phyloP scores from a whole-genome alignment of 192 early-diverging fungal genomes.

The Phycomyces nitens region DNA sequence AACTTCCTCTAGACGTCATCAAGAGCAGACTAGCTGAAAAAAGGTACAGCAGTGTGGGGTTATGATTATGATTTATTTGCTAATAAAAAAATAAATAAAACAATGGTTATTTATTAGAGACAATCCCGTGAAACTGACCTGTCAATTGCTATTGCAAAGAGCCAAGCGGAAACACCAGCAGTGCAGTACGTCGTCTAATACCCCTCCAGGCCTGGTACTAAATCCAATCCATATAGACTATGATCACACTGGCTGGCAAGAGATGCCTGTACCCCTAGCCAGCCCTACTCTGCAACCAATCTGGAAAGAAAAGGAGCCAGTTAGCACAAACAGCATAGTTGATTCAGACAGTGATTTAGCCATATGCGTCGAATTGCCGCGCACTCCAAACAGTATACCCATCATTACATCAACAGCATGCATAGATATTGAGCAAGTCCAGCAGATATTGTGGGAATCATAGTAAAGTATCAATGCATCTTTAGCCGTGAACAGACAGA shows the following conservation, averaged over 20 bases:
- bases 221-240: no score
- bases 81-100: no score
- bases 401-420: not conserved
- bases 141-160: slow-evolving; percentile 20
- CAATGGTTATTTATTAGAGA: no score
- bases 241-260: not conserved
- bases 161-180: slow-evolving; percentile 1
- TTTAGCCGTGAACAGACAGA: not conserved
- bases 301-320: not conserved
- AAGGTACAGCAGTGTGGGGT: slow-evolving; percentile 18
- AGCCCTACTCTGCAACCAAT: slow-evolving; percentile 1
- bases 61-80: no score
- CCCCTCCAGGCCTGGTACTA: no score
- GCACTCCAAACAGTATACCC: slow-evolving; percentile 5
- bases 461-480: not conserved
- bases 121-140: slow-evolving; percentile 30
- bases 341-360: not conserved
- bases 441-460: slow-evolving; percentile 8
- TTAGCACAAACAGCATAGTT: not conserved
- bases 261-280: not conserved
- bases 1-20: slow-evolving; percentile 15
- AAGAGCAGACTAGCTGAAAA: not conserved
- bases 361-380: slow-evolving; percentile 1
- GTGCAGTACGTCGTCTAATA: no score
- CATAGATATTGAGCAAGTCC: slow-evolving; percentile 6